Evolutionary conservation across 257 asterid genomes (phyloP), one percentile per base, ranked within the genome.

Genomic region (Salvia miltiorrhiza): DNA sequence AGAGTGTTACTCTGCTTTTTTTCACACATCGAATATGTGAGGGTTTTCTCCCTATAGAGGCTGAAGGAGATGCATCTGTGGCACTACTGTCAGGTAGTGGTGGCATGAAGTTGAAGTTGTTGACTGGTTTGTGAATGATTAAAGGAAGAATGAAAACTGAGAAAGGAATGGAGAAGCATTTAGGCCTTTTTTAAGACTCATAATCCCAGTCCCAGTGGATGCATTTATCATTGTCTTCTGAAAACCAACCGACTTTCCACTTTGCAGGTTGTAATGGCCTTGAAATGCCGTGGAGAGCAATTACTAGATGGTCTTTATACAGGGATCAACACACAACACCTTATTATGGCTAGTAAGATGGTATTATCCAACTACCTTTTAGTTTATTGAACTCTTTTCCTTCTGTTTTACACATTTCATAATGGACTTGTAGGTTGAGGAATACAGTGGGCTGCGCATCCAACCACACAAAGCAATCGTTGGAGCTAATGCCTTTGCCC

Each of bases 401-500:
- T 47, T 74, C 21, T 16, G 45, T 41, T 60, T 40, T 65, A 40
- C 67, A 33, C 49, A 20, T 30, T 53, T 32, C 73, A 37, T 57
- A 63, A 57, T 54, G 72, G 32, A 58, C 59, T 16, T 82, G 56
- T 73, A 92, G 97, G 97, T 92, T 37, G 97, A 92, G 75, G 94
- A 92, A 76, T 87, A 86, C 72, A 89, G 88, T 73, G 96, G 97
- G 53, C 84, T 92, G 61, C 95, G 84, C 14, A 74, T 92, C 73
- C 97, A 92, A 77, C 97, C 95, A 23, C 96, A 92, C 82, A 92
- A 92, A 79, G 97, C 96, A 52, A 92, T 89, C 73, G 96, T 89
- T 78, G 97, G 97, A 73, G 96, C 95, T 78, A 92, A 92, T 80
- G 97, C 97, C 48, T 92, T 92, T 78, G 95, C 97, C 76, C 97